Percentiles rank a stretch among this genome's conserved stretches.
Conservation (phyloP, 495 filamentous ascomycete species). For the Lasiosphaeriaceae sp. region DNA sequence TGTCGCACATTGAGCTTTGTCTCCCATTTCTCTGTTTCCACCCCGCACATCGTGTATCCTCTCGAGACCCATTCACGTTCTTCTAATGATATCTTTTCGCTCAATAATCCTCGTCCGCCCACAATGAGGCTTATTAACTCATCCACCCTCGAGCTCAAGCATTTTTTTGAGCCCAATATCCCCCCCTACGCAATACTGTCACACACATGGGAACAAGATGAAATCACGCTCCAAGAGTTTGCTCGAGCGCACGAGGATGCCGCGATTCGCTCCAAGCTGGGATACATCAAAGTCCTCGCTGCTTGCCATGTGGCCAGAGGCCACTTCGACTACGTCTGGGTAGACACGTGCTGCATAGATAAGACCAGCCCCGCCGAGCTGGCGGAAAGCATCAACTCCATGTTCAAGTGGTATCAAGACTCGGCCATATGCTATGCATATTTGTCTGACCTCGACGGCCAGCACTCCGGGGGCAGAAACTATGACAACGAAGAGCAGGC, state of each 20-base stretch:
- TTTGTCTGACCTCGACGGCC: conserved; percentile 16
- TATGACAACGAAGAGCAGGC: neutral
- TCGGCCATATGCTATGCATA: conserved; percentile 31
- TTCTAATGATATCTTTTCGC: too few species aligned
- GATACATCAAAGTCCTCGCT: conserved; percentile 13
- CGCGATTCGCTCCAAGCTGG: neutral
- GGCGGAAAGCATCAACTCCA: conserved; percentile 42
- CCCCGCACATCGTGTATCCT: too few species aligned
- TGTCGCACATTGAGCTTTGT: too few species aligned
- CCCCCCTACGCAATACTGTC: conserved; percentile 31
- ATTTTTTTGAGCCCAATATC: neutral
- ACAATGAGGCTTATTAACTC: too few species aligned
- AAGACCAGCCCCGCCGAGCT: conserved; percentile 32
- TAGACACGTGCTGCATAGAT: conserved; percentile 42
- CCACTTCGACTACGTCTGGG: conserved; percentile 32
- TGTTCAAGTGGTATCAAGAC: conserved; percentile 38
- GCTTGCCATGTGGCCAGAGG: conserved; percentile 3
- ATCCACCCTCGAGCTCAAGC: neutral
- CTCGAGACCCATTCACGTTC: too few species aligned
- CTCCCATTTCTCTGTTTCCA: too few species aligned
- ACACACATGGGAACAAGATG: conserved; percentile 32
- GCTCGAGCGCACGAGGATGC: neutral
- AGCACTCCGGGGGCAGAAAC: neutral
- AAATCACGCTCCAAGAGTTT: conserved; percentile 24
- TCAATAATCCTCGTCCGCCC: too few species aligned